Conservation (phyloP, 208 protist genomes). For the Leptomonas pyrrhocoris region DNA sequence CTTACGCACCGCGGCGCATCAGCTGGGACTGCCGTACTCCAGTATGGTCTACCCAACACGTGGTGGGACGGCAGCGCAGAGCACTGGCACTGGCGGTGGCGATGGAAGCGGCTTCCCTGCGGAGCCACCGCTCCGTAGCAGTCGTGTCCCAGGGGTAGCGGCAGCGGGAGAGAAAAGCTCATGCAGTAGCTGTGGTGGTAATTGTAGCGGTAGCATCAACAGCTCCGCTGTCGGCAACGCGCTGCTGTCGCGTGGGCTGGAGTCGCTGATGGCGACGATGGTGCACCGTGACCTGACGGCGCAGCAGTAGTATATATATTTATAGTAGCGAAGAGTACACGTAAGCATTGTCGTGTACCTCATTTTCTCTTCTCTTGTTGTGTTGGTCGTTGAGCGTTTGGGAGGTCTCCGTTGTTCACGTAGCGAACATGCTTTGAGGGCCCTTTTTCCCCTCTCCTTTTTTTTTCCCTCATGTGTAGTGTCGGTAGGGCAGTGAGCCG, state of each 20-base stretch:
- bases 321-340: no score
- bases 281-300: constrained; percentile 25
- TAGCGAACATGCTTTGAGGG: no score
- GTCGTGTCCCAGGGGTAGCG: not conserved
- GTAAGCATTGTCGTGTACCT: no score
- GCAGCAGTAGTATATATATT: constrained; percentile 5
- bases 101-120: not conserved
- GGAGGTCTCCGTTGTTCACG: no score
- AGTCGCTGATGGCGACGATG: constrained; percentile 31
- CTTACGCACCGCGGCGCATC: constrained; percentile 11
- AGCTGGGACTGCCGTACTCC: constrained; percentile 13
- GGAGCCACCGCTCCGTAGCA: constrained; percentile 3
- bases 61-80: not conserved
- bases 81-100: not conserved
- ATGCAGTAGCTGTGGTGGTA: not conserved
- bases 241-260: constrained; percentile 19
- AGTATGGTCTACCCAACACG: not conserved
- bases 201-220: not conserved
- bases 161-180: not conserved
- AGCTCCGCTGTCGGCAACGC: not conserved
- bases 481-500: no score
- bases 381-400: no score
- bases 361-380: constrained; percentile 12
- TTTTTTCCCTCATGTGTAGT: no score
- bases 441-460: not conserved